phyloP scores from a whole-genome alignment of 495 filamentous ascomycete species.

The Daldinia grandis region DNA sequence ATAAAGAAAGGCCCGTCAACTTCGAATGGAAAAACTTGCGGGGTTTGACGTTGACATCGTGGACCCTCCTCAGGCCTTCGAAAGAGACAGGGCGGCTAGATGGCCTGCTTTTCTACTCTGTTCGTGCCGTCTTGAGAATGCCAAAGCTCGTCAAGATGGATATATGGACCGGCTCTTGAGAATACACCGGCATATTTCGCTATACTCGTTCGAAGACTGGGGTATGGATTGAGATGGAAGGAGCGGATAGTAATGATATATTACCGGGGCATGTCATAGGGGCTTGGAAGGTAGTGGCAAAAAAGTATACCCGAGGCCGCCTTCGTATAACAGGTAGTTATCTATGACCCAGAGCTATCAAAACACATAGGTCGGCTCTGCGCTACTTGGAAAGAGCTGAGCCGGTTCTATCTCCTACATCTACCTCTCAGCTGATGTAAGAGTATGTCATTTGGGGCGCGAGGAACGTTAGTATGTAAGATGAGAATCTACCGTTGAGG shows the following conservation, averaged over 20 bases:
- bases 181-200: not conserved
- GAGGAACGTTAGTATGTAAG: not conserved
- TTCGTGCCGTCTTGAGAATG: slow-evolving; percentile 2
- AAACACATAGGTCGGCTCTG: not conserved
- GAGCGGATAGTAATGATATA: not conserved
- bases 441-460: not conserved
- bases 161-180: not conserved
- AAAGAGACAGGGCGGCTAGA: not conserved
- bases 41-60: slow-evolving; percentile 7
- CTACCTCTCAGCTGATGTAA: not conserved
- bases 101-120: not conserved
- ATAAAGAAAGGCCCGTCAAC: not conserved
- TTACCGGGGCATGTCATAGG: not conserved
- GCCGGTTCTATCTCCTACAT: not conserved
- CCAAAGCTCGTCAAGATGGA: slow-evolving; percentile 12
- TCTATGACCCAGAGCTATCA: not conserved
- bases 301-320: not conserved
- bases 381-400: not conserved
- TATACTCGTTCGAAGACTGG: not conserved
- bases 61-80: not conserved
- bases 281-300: slow-evolving; percentile 3
- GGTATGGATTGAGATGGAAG: not conserved
- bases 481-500: not conserved
- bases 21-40: not conserved
- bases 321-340: not conserved